Evolutionary conservation across 2,329 filamentous ascomycete species (phyloP).

Genomic region (Verticillium albo-atrum): DNA sequence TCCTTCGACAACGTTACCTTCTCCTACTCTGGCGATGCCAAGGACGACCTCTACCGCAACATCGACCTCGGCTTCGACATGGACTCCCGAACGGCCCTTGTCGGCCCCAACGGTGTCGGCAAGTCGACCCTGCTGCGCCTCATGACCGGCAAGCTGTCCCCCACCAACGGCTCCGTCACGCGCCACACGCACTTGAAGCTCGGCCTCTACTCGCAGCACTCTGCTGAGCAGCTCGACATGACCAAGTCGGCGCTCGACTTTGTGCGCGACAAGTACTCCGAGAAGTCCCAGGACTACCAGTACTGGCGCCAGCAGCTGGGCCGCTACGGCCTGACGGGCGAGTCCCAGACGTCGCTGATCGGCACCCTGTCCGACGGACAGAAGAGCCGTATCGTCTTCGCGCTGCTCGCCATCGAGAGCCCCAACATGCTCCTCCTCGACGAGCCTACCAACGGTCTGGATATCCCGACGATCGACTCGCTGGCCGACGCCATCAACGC

Average conservation of each 20-base stretch:
- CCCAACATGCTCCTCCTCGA: constrained; percentile 98
- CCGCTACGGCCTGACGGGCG: constrained; percentile 87
- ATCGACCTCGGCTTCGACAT: constrained; percentile 99
- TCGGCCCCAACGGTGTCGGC: constrained; percentile 97
- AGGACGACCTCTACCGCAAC: constrained; percentile 94
- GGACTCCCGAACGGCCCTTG: constrained; percentile 95
- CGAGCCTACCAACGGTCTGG: constrained; percentile 98
- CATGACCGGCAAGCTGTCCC: constrained; percentile 92
- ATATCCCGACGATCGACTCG: constrained; percentile 98
- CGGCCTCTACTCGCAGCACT: constrained; percentile 97
- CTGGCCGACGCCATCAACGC: constrained; percentile 96
- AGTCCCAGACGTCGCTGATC: constrained; percentile 94
- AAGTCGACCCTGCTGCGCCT: constrained; percentile 95
- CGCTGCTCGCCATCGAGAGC: constrained; percentile 86
- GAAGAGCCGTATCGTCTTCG: constrained; percentile 97
- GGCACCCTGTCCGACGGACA: constrained; percentile 96
- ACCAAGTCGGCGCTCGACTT: constrained; percentile 98
- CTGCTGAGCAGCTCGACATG: constrained; percentile 93
- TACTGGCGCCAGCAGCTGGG: constrained; percentile 99
- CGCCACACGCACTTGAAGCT: constrained; percentile 98
- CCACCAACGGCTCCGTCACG: constrained; percentile 75
- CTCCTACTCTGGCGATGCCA: constrained; percentile 85
- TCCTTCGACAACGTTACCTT: constrained; percentile 97
- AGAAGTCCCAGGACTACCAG: constrained; percentile 94
- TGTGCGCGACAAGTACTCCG: constrained; percentile 87